Evolutionary conservation across 1,139 yeast genomes (phyloP).

Genomic region (Yamadazyma sp.): DNA sequence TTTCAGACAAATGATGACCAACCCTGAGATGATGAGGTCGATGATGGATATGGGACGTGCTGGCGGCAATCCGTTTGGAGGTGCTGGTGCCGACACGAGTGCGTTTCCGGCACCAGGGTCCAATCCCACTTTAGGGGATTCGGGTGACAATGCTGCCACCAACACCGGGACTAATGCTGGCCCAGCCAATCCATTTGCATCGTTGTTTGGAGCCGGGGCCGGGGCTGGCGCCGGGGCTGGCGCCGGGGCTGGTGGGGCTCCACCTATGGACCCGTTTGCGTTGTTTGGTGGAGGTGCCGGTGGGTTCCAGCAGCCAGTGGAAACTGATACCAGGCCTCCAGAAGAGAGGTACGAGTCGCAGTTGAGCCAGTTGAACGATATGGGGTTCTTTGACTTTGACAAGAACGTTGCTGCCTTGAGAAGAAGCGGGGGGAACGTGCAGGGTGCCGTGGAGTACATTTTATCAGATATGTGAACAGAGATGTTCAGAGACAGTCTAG

Average conservation of each 20-base stretch:
- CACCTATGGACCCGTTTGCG: slow-evolving; percentile 43
- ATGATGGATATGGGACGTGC: slow-evolving; percentile 71
- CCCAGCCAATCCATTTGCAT: slow-evolving; percentile 51
- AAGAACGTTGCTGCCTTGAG: slow-evolving; percentile 87
- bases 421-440: slow-evolving; percentile 95
- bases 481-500: too few relatives aligned
- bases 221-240: slow-evolving; percentile 15
- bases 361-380: slow-evolving; percentile 88
- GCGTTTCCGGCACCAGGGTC: slow-evolving; percentile 62
- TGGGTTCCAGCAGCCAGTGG: slow-evolving; percentile 34
- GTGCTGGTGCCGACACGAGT: slow-evolving; percentile 22
- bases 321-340: slow-evolving; percentile 84
- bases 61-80: slow-evolving; percentile 28
- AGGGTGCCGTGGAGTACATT: slow-evolving; percentile 91
- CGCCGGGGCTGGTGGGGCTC: slow-evolving; percentile 28
- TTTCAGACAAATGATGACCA: slow-evolving; percentile 80
- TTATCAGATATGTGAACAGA: slow-evolving; percentile 30
- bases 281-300: slow-evolving; percentile 43
- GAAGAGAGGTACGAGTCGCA: slow-evolving; percentile 93
- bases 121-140: slow-evolving; percentile 29
- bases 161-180: slow-evolving; percentile 34
- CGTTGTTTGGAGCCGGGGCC: slow-evolving; percentile 27
- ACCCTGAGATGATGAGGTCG: slow-evolving; percentile 82
- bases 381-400: slow-evolving; percentile 95
- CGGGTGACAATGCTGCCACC: slow-evolving; percentile 18